phyloP scores from a whole-genome alignment of 1,139 yeast genomes.

The Taiozyma onychis region DNA sequence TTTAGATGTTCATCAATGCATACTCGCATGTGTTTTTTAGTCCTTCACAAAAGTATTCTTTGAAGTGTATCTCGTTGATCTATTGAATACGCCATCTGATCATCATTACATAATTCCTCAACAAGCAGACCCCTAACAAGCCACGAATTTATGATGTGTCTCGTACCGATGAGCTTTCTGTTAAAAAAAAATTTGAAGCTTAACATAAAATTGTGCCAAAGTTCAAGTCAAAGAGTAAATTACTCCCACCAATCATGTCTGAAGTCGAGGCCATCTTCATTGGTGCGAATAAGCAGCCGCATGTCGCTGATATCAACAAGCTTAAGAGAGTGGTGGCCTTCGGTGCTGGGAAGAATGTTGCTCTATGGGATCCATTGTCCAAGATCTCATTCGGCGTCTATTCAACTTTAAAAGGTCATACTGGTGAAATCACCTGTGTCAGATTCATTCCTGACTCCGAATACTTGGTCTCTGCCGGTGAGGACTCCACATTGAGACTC shows the following conservation, averaged over 20 bases:
- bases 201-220: neutral
- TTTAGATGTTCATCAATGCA: neutral
- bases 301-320: constrained; percentile 53
- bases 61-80: too few species aligned
- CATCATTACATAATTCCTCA: too few species aligned
- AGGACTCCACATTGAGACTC: constrained; percentile 54
- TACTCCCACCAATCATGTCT: constrained; percentile 9
- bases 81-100: too few species aligned
- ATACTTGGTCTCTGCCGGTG: constrained; percentile 54
- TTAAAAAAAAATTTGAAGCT: neutral
- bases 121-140: too few species aligned
- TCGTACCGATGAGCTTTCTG: neutral
- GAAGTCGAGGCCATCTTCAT: constrained; percentile 53
- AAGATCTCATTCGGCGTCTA: constrained; percentile 39
- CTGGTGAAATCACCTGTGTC: constrained; percentile 53
- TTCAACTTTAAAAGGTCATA: constrained; percentile 53
- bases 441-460: constrained; percentile 45
- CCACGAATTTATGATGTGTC: neutral
- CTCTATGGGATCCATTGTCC: constrained; percentile 63
- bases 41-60: too few species aligned
- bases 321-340: constrained; percentile 48
- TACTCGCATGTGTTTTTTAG: neutral
- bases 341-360: constrained; percentile 73
- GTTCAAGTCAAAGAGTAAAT: neutral
- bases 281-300: constrained; percentile 77